Evolutionary conservation across 768 basidiomycete genomes (phyloP), one percentile per base, ranked within the genome.

Genomic region (Gymnopilus dilepis): DNA sequence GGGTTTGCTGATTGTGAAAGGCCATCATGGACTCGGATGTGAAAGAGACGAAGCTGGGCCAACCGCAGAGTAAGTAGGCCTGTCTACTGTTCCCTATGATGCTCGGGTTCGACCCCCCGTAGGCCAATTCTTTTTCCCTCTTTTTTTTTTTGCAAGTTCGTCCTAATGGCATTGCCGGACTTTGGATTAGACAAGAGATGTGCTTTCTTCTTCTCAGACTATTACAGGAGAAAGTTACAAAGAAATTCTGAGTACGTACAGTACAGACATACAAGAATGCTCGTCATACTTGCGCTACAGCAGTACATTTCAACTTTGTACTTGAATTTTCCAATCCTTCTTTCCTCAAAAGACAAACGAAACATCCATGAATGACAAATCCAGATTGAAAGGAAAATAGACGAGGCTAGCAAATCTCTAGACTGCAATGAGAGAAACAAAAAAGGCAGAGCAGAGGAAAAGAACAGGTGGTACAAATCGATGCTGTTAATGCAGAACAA

Each of bases 81-180:
- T n/a, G n/a, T n/a, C n/a, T n/a, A n/a, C n/a, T n/a, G n/a, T n/a
- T n/a, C n/a, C n/a, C n/a, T n/a, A n/a, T n/a, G n/a, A n/a, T n/a
- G n/a, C n/a, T n/a, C n/a, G 33, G 33, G 33, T 34, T 34, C 33
- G 33, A 34, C 12, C 12, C 33, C 33, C 33, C 33, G 33, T 34
- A 34, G 33, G 43, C 24, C 17, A 56, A 50, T 28, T 42, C 60
- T 55, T n/a, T n/a, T n/a, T n/a, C n/a, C n/a, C n/a, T n/a, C n/a
- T n/a, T n/a, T n/a, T n/a, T n/a, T n/a, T n/a, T n/a, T n/a, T n/a
- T n/a, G n/a, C n/a, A n/a, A n/a, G n/a, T n/a, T n/a, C n/a, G n/a
- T n/a, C n/a, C n/a, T n/a, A n/a, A n/a, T n/a, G n/a, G n/a, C n/a
- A n/a, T n/a, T n/a, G n/a, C n/a, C n/a, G n/a, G n/a, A n/a, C n/a